Evolutionary conservation across 768 basidiomycete genomes (phyloP), one percentile per base, ranked within the genome.

Genomic region (Pisolithus orientalis): DNA sequence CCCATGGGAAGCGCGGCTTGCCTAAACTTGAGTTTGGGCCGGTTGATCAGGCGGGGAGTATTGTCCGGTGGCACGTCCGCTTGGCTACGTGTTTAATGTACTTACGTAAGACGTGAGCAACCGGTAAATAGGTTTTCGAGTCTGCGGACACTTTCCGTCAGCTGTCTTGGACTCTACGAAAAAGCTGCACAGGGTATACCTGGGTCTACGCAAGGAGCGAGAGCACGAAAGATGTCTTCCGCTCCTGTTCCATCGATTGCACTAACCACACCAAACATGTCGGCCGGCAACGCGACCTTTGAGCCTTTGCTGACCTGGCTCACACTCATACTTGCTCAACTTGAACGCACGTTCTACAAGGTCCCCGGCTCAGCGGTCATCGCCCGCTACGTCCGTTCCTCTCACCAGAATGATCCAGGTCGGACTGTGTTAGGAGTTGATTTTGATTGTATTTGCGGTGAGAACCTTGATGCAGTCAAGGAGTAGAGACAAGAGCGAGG

Each of bases 371-470:
- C 90, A 8, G 82, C 85, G 2, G 87, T 94, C 54, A 70, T 92
- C 56, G 80, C 88, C 56, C 88, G 94, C 59, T 96, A 96, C 66
- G 89, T 98, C 72, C 87, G 82, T 71, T 92, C 90, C 28, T 94
- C 91, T 0, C 94, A 99, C 68, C 89, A 90, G 69, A 89, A 99
- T 65, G 96, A 99, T 70, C 96, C 96, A 1, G 90, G 88, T 31
- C 78, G 96, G 50, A 93, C 92, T 0, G 60, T 97, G 8, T 80
- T 99, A 47, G 96, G 96, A 99, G 70, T 67, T 97, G 21, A 82
- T 95, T 47, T 80, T 99, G 34, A 66, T 94, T 50, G 74, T 90
- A 43, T 96, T 97, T 61, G 93, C 90, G 21, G 79, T 98, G 49
- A 74, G 91, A 51, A 97, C 95, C 0, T 73, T 97, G n/a, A 66